Evolutionary conservation across 331 rosid genomes (phyloP).

Genomic region (Arachis monticola): DNA sequence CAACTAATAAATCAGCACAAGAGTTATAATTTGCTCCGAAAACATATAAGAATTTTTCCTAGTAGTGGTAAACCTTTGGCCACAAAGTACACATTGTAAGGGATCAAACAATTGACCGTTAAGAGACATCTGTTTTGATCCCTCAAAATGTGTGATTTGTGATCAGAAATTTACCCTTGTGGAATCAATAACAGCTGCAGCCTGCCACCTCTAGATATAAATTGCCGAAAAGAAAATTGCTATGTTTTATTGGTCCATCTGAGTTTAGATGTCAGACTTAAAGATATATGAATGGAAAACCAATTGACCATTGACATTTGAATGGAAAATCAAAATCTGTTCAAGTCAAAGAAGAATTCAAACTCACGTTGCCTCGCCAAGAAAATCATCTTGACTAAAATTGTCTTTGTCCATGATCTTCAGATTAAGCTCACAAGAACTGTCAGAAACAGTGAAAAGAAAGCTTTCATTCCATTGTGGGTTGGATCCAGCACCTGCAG

Average conservation of each 20-base stretch:
- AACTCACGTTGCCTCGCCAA: slow-evolving; percentile 76
- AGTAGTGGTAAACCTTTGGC: too few species aligned
- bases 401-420: slow-evolving; percentile 74
- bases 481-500: slow-evolving; percentile 62
- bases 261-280: neutral
- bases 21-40: too few species aligned
- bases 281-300: too few species aligned
- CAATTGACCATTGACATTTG: neutral
- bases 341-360: neutral
- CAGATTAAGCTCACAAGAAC: slow-evolving; percentile 52
- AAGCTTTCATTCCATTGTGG: slow-evolving; percentile 84
- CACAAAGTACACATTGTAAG: too few species aligned
- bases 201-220: neutral
- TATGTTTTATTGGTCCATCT: neutral
- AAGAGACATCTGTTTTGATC: too few species aligned
- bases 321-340: neutral
- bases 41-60: too few species aligned
- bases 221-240: neutral
- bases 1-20: too few species aligned
- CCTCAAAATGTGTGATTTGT: too few species aligned
- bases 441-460: slow-evolving; percentile 61
- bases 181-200: too few species aligned
- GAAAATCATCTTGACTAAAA: slow-evolving; percentile 54
- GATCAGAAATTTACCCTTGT: too few species aligned
- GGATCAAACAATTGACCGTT: too few species aligned